phyloP scores from a whole-genome alignment of 257 asterid genomes.

The Eustoma russellianum region DNA sequence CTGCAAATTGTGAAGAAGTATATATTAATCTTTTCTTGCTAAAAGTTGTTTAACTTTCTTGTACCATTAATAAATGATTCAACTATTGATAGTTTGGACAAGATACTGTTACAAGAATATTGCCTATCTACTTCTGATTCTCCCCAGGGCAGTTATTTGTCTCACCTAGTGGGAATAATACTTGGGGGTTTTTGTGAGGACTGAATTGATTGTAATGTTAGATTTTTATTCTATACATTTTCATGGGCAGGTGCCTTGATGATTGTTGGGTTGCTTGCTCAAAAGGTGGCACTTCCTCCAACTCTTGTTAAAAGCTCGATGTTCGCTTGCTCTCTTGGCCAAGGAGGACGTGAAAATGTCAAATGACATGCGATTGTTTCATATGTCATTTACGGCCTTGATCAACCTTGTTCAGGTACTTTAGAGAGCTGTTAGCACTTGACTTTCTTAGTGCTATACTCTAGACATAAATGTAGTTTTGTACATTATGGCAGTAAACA shows the following conservation, averaged over 20 bases:
- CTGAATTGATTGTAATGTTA: neutral
- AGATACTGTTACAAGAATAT: too few relatives aligned
- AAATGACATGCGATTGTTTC: constrained; percentile 58
- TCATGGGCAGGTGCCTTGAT: constrained; percentile 79
- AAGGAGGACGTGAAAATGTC: constrained; percentile 46
- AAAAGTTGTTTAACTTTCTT: too few relatives aligned
- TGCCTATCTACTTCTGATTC: too few relatives aligned
- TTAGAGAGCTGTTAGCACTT: neutral
- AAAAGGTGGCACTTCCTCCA: constrained; percentile 56
- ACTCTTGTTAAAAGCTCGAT: constrained; percentile 51
- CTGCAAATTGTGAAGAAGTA: neutral
- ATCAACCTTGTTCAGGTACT: constrained; percentile 80
- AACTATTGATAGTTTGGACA: too few relatives aligned
- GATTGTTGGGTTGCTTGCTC: constrained; percentile 74
- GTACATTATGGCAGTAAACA: too few relatives aligned
- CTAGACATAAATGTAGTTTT: too few relatives aligned
- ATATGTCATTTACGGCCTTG: constrained; percentile 65
- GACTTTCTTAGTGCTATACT: too few relatives aligned
- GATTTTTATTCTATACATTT: neutral
- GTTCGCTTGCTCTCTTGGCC: constrained; percentile 51
- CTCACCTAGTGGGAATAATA: too few relatives aligned
- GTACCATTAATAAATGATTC: too few relatives aligned
- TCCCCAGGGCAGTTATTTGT: too few relatives aligned
- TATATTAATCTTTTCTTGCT: too few relatives aligned
- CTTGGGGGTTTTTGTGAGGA: too few relatives aligned